These are phyloP conservation scores for Ophiosphaerella korrae DNA, from an alignment of 2,329 filamentous ascomycete genomes.

Conservation along the genomic window DNA sequence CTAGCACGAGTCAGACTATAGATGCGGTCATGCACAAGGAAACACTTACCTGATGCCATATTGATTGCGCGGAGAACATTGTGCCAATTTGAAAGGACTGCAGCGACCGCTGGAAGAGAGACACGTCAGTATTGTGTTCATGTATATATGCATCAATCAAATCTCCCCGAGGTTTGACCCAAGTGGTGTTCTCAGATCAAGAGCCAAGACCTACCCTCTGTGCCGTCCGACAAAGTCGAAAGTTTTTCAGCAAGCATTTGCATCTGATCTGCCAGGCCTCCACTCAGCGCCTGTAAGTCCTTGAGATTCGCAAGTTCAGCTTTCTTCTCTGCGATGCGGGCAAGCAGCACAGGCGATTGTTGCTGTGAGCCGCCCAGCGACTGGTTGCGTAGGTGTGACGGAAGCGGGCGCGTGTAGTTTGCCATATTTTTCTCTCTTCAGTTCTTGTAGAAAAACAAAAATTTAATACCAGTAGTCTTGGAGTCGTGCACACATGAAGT, in stretches of 20 bases:
- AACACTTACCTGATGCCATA: slow-evolving; percentile 76
- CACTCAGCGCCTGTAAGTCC: slow-evolving; percentile 78
- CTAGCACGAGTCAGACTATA: slow-evolving; percentile 50
- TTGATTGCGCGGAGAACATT: slow-evolving; percentile 83
- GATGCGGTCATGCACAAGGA: background rate
- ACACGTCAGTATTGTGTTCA: slow-evolving; percentile 25
- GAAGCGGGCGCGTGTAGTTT: slow-evolving; percentile 53
- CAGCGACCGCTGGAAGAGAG: slow-evolving; percentile 68
- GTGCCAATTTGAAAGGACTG: slow-evolving; percentile 87
- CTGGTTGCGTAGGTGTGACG: slow-evolving; percentile 67
- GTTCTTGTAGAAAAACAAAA: background rate
- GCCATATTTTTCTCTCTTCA: slow-evolving; percentile 36
- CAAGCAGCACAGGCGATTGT: slow-evolving; percentile 72
- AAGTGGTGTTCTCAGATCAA: background rate
- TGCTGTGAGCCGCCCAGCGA: slow-evolving; percentile 49
- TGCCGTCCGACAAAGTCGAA: slow-evolving; percentile 77
- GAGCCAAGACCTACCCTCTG: slow-evolving; percentile 65
- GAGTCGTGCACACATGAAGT: background rate
- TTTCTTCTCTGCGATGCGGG: slow-evolving; percentile 84
- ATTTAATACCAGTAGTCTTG: background rate
- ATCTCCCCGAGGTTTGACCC: background rate
- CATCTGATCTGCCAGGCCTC: slow-evolving; percentile 80
- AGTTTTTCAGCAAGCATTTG: slow-evolving; percentile 79
- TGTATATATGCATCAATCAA: slow-evolving; percentile 2
- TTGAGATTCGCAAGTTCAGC: slow-evolving; percentile 79